phyloP scores from a whole-genome alignment of 495 filamentous ascomycete species.

The Terfezia claveryi region DNA sequence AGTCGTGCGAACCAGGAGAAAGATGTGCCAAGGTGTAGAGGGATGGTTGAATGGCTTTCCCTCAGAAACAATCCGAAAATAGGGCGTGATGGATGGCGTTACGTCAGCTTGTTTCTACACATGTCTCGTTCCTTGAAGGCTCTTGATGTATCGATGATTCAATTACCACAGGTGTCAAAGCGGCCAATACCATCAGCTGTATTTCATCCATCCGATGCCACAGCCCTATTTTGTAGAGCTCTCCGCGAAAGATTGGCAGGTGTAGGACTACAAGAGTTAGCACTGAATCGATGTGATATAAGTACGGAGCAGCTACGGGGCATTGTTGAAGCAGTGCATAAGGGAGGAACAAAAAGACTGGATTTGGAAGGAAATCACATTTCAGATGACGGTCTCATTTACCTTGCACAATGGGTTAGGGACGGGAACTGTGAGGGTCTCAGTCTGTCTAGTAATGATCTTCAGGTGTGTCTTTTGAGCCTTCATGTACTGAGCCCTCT shows the following conservation, averaged over 20 bases:
- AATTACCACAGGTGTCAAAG: conserved; percentile 38
- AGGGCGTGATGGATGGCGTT: conserved; percentile 67
- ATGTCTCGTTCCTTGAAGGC: conserved; percentile 69
- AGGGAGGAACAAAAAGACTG: conserved; percentile 51
- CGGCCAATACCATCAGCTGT: background rate
- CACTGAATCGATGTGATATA: conserved; percentile 56
- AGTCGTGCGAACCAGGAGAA: conserved; percentile 5
- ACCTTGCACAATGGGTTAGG: background rate
- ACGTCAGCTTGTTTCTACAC: conserved; percentile 74
- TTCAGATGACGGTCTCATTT: conserved; percentile 1
- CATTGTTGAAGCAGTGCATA: conserved; percentile 52
- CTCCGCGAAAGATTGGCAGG: conserved; percentile 56
- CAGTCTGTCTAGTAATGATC: conserved; percentile 81
- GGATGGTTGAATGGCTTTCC: conserved; percentile 66
- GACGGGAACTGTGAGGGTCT: conserved; percentile 63
- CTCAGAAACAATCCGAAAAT: conserved; percentile 81
- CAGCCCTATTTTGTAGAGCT: conserved; percentile 45
- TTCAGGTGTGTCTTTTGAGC: conserved; percentile 18
- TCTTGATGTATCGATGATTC: conserved; percentile 66
- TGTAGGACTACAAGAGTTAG: conserved; percentile 57
- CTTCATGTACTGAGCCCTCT: background rate
- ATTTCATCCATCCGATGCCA: conserved; percentile 24
- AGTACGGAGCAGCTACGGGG: conserved; percentile 43
- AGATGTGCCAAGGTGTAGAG: conserved; percentile 26
- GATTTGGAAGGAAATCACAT: conserved; percentile 55